Base-by-base conservation (phyloP, 257 asterid species). In the Ballota nigra region DNA sequence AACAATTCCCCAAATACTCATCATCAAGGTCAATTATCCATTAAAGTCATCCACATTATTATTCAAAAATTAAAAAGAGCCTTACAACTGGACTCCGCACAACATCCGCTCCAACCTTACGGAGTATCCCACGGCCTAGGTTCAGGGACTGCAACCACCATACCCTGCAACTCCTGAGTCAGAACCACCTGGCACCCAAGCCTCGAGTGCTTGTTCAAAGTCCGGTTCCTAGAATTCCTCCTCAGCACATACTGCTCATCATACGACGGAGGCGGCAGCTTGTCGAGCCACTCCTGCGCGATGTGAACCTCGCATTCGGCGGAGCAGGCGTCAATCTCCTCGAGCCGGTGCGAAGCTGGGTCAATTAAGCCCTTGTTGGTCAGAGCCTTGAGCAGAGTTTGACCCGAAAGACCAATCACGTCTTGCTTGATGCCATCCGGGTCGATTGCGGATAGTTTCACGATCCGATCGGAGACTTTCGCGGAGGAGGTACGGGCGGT, bases 271-370 rank as follows among this genome's bases (percentile, higher is more conserved):
- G 92, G 83, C 41, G 99, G 99, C 29, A 93, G 90, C 83, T 90
- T 93, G 56, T 88, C 96, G 40, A 93, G 93, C 98, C 98, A 93
- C 71, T 94, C 97, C 86, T 94, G 89, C 56, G 97, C 97, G 76
- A 94, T 94, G 84, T 88, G 97, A 45, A 94, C 97, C 92, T 94
- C 99, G 86, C 99, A 94, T 81, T 94, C 97, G 22, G 99, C 87
- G 23, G 99, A 94, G 76, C 98, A 93, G 63, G 98, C 96, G 18
- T 93, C 97, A 81, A 88, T 89, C 53, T 92, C 98, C 81, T 92
- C 98, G 29, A 88, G 92, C 4, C 97, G 89, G 75, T 94, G 97
- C 38, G 99, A 91, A 8, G 83, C 99, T 40, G 97, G 97, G 65
- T 94, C 97, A 67, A 94, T 94, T 49, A 94, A 63, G 22, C 97